Base-by-base conservation (phyloP, 2,329 filamentous ascomycete genomes). In the Zasmidium angulare region DNA sequence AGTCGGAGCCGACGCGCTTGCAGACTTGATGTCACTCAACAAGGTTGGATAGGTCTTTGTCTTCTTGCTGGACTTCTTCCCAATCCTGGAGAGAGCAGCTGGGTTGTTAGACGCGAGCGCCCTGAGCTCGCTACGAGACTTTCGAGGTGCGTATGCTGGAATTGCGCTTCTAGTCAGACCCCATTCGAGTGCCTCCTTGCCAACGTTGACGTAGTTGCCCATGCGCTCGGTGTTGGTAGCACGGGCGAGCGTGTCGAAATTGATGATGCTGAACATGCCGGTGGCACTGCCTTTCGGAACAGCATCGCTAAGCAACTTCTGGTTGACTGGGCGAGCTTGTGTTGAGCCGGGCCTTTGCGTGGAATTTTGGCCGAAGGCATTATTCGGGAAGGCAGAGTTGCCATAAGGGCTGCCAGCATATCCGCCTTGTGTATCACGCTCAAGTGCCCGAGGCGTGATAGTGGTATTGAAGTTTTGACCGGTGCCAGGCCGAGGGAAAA, bases 41-140 rank as follows among this genome's bases (percentile, higher is more conserved):
- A 55, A 19, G 9, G 46, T 47, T 20, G 53, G 53, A 19, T 48
- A 55, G 9, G 19, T 31, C 43, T 48, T 52, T 40, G 17, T 23
- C 29, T 26, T 22, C 26, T 56, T 56, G 26, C 21, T 74, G 11
- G 69, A 65, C 56, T 71, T 73, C 66, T 74, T 75, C 24, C 70
- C 65, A 49, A 76, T 67, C 67, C 73, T 76, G 26, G 71, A 72
- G 43, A 75, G 67, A 17, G 80, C 67, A 50, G 72, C 75, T 24
- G 74, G 73, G 59, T 79, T 77, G 48, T 75, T 75, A 2, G 72
- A 74, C 23, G 76, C 78, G 12, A 76, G 68, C 55, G 71, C 75
- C 57, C 76, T 76, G 48, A 81, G 64, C 43, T 81, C 79, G 50
- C 78, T 80, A 48, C 77, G 71, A 17, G 79, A 81, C 54, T 76